A percentile compares a stretch with the other conserved stretches of the same genome.
Conservation (phyloP, 495 filamentous ascomycete species). For the Lentithecium fluviatile region DNA sequence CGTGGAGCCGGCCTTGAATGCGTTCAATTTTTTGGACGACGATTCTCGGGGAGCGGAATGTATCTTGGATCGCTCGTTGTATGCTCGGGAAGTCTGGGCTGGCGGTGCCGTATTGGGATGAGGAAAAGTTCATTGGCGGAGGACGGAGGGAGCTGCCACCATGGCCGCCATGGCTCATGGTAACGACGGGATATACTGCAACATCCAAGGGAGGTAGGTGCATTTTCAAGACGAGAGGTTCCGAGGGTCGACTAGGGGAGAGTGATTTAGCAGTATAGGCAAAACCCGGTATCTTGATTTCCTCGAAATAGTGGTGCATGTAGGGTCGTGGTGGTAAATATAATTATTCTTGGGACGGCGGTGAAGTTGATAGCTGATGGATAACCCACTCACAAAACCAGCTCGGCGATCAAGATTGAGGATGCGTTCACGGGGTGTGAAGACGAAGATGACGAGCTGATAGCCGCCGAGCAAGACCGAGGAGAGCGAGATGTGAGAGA, state of each 20-base stretch:
- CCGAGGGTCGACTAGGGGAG: neutral
- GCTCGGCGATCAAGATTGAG: neutral
- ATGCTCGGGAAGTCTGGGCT: conserved; percentile 39
- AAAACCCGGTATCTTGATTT: neutral
- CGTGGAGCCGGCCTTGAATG: conserved; percentile 53
- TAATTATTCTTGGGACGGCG: conserved; percentile 3
- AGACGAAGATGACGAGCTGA: neutral
- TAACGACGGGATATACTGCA: conserved; percentile 34
- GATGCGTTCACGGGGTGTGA: neutral
- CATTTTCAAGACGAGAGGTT: conserved; percentile 25
- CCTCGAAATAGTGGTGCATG: neutral
- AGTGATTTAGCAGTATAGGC: neutral
- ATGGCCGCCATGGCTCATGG: conserved; percentile 35
- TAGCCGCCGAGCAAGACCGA: conserved; percentile 30
- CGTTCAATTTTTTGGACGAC: conserved; percentile 48
- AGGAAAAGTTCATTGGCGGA: conserved; percentile 10
- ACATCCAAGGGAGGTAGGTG: conserved; percentile 36
- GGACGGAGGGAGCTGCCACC: conserved; percentile 3
- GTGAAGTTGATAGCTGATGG: neutral
- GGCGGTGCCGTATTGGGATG: conserved; percentile 20
- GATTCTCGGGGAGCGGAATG: conserved; percentile 46
- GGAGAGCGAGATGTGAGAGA: conserved; percentile 2
- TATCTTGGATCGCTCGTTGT: conserved; percentile 47
- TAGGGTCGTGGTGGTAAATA: conserved; percentile 12
- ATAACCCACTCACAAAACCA: neutral